Base-by-base conservation (phyloP, 345 rosid genomes). In the Cardiospermum halicacabum region DNA sequence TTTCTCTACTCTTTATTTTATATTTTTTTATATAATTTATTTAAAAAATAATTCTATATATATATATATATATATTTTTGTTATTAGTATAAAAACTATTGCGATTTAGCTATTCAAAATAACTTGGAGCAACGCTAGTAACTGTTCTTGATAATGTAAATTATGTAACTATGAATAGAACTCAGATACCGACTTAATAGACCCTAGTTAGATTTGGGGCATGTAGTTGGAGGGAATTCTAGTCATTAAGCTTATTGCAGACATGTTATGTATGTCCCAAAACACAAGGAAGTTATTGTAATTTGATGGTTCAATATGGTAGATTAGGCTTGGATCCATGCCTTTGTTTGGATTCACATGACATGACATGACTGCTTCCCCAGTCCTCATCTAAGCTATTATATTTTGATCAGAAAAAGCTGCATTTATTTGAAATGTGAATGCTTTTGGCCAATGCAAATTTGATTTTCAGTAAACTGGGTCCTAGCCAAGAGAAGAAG, bases 331-430 rank as follows among this genome's bases (percentile, higher is more conserved):
- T 0, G 96, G 92, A 60, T 73, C 75, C 1, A 75, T 60, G 34
- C 78, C 88, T 75, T 65, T 73, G 50, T 56, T 63, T 1, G 96
- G 85, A 68, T 88, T 72, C 5, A 88, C 85, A 9, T 85, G 85
- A 31, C 92, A 85, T 72, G 5, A 88, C 85, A 9, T 85, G 85
- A 31, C 92, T 92, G 2, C 85, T 83, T 56, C 92, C 96, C 2
- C 75, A 82, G 68, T 84, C 92, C 84, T 71, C 86, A n/a, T 84
- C 58, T 81, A 85, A 0, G 88, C 80, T 1, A 75, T 66, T 16
- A 73, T 69, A 16, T 59, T 60, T 74, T 81, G 81, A 55, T 26
- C 13, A 1, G 25, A 42, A 11, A n/a, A 27, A 36, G 30, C 62
- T 5, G 5, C 12, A 31, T 45, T n/a, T n/a, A n/a, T n/a, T n/a